Evolutionary conservation across 2,329 filamentous ascomycete genomes (phyloP).

Genomic region (Xylariaceae sp.): DNA sequence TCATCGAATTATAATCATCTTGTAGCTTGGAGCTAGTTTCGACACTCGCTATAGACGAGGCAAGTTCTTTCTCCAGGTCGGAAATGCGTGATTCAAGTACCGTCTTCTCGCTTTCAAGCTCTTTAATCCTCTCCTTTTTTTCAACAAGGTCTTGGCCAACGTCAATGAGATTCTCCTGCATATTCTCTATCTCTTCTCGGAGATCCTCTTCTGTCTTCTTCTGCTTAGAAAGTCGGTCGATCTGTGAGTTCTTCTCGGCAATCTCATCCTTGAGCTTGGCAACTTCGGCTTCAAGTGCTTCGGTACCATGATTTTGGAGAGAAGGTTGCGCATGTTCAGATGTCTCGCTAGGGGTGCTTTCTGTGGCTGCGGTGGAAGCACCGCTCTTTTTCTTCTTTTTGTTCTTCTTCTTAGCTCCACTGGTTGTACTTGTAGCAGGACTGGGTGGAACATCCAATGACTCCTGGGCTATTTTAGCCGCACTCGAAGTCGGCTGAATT

Average conservation of each 20-base stretch:
- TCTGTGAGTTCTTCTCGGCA: conserved; percentile 71
- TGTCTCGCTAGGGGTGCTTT: conserved; percentile 46
- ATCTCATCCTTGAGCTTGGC: conserved; percentile 58
- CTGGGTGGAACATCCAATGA: conserved; percentile 35
- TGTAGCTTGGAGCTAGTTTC: conserved; percentile 61
- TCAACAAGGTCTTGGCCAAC: conserved; percentile 86
- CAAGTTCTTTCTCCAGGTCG: conserved; percentile 74
- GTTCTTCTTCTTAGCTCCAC: conserved; percentile 73
- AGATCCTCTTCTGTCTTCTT: conserved; percentile 79
- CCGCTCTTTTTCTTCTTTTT: conserved; percentile 89
- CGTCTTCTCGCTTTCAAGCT: conserved; percentile 71
- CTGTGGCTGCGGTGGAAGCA: conserved; percentile 51
- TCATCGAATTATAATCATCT: conserved; percentile 62
- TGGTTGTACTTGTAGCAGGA: conserved; percentile 28
- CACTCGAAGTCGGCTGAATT: conserved; percentile 33
- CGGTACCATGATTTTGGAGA: conserved; percentile 38
- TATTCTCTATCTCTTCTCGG: conserved; percentile 81
- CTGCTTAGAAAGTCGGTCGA: conserved; percentile 72
- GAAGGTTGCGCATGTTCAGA: conserved; percentile 44
- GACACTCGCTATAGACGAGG: conserved; percentile 40
- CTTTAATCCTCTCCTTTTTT: conserved; percentile 77
- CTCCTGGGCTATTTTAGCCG: conserved; percentile 30
- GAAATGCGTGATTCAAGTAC: conserved; percentile 68
- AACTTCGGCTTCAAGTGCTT: conserved; percentile 56
- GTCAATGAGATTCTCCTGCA: conserved; percentile 78